Evolutionary conservation across 1,284 basidiomycete species (phyloP).

Genomic region (Thecaphora thlaspeos): DNA sequence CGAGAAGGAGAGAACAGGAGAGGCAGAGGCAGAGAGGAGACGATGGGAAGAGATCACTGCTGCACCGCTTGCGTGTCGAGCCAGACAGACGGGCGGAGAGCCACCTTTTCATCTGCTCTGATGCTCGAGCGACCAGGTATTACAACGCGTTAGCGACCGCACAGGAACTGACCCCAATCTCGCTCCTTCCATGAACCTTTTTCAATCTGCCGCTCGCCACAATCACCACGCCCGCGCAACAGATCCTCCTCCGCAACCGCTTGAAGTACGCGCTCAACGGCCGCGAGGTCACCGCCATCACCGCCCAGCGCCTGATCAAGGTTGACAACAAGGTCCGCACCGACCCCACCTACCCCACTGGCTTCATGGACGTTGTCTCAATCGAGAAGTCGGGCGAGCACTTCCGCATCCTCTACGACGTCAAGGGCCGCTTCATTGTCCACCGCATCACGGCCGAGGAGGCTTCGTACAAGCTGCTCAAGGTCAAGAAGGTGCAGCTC

Average conservation of each 20-base stretch:
- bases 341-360: slow-evolving; percentile 92
- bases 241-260: slow-evolving; percentile 94
- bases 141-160: no score
- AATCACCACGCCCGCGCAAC: background rate
- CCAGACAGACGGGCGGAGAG: no score
- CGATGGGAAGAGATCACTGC: no score
- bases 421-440: slow-evolving; percentile 98
- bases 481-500: slow-evolving; percentile 88
- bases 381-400: slow-evolving; percentile 99
- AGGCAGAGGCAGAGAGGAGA: no score
- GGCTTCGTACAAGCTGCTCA: slow-evolving; percentile 95
- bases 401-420: slow-evolving; percentile 98
- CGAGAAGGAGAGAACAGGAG: no score
- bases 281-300: slow-evolving; percentile 91
- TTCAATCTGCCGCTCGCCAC: slow-evolving; percentile 2
- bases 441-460: slow-evolving; percentile 99
- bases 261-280: slow-evolving; percentile 98
- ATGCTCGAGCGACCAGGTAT: no score
- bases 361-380: slow-evolving; percentile 96
- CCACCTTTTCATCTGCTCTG: no score
- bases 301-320: slow-evolving; percentile 95
- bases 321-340: slow-evolving; percentile 99
- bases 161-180: no score
- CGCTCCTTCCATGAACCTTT: background rate
- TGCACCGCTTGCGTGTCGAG: no score